Conservation (phyloP, 352 stramenopile species). For the Phytophthora citricola region DNA sequence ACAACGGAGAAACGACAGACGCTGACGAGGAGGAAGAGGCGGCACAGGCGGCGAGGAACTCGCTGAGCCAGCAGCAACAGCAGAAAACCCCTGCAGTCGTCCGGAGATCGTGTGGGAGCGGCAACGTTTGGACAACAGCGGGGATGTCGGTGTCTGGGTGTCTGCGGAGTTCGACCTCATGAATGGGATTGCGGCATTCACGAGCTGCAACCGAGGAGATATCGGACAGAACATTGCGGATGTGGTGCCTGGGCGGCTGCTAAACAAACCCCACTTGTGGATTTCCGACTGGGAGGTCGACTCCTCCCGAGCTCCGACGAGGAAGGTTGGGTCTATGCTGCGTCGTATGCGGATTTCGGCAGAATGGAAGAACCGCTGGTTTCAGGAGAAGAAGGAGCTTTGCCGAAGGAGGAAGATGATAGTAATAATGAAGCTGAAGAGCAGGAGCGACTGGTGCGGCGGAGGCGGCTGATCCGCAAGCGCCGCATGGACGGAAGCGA, state of each 20-base stretch:
- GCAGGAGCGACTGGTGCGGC: slow-evolving; percentile 44
- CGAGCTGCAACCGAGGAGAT: slow-evolving; percentile 71
- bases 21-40: slow-evolving; percentile 43
- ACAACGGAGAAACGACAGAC: slow-evolving; percentile 37
- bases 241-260: slow-evolving; percentile 64
- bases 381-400: slow-evolving; percentile 8
- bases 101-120: slow-evolving; percentile 62
- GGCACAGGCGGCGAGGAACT: slow-evolving; percentile 26
- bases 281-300: slow-evolving; percentile 75
- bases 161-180: slow-evolving; percentile 51
- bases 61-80: slow-evolving; percentile 34
- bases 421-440: background rate
- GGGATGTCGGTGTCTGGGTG: slow-evolving; percentile 37
- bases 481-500: slow-evolving; percentile 77
- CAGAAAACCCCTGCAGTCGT: slow-evolving; percentile 46
- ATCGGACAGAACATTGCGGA: slow-evolving; percentile 62
- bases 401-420: background rate
- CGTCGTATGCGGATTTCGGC: slow-evolving; percentile 47
- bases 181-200: slow-evolving; percentile 53
- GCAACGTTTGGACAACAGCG: slow-evolving; percentile 35
- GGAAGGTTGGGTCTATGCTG: slow-evolving; percentile 80
- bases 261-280: slow-evolving; percentile 81
- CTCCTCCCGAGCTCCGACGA: slow-evolving; percentile 56
- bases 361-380: slow-evolving; percentile 17
- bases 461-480: slow-evolving; percentile 63